Evolutionary conservation across 1,284 basidiomycete species (phyloP).

Genomic region (Pseudozyma flocculosa): DNA sequence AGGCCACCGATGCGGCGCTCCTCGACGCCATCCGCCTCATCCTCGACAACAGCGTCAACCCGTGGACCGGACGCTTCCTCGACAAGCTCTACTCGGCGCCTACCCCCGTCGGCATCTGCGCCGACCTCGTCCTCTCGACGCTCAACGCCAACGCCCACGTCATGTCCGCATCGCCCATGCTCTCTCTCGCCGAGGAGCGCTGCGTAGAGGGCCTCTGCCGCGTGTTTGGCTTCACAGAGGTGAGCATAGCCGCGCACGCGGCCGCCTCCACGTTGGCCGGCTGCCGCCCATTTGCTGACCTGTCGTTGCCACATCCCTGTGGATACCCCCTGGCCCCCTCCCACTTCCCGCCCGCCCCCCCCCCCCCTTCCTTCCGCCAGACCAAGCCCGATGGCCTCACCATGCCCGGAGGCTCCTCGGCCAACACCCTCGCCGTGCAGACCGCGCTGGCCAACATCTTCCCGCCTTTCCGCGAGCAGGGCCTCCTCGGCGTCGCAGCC

Average conservation of each 20-base stretch:
- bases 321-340: no score
- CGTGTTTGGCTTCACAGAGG: constrained; percentile 45
- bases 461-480: constrained; percentile 53
- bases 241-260: no score
- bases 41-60: constrained; percentile 49
- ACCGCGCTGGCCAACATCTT: constrained; percentile 58
- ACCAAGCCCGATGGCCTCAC: constrained; percentile 48
- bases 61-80: constrained; percentile 52
- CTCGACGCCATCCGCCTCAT: constrained; percentile 31
- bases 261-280: no score
- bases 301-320: no score
- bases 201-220: constrained; percentile 42
- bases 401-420: constrained; percentile 59
- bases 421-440: constrained; percentile 59
- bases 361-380: constrained; percentile 7
- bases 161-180: constrained; percentile 59
- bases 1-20: constrained; percentile 16
- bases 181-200: constrained; percentile 55
- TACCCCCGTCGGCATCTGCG: constrained; percentile 58
- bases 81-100: constrained; percentile 59
- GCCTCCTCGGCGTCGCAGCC: constrained; percentile 45
- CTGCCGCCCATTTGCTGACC: no score
- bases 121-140: constrained; percentile 58
- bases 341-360: no score
- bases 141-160: constrained; percentile 61